Conservation (phyloP, 371 early-diverging fungal species). For the Apophysomyces variabilis region DNA sequence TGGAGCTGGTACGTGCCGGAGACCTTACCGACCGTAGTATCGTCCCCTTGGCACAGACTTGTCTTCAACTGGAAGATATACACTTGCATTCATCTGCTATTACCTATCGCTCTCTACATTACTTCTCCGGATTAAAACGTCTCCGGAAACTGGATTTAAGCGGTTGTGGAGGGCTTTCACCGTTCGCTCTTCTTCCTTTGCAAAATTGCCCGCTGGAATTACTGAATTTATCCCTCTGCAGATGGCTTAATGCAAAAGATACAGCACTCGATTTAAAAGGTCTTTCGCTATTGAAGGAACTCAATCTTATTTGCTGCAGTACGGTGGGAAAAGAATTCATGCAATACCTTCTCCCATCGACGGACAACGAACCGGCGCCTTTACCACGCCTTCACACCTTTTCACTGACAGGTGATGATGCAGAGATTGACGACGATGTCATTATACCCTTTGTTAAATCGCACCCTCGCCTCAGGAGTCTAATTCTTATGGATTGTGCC, state of each 20-base stretch:
- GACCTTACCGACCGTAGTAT: slow-evolving; percentile 45
- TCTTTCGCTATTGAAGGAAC: slow-evolving; percentile 30
- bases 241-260: slow-evolving; percentile 46
- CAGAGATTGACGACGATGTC: slow-evolving; percentile 32
- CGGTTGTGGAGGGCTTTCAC: slow-evolving; percentile 28
- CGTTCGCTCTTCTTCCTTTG: slow-evolving; percentile 42
- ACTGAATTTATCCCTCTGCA: slow-evolving; percentile 43
- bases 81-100: slow-evolving; percentile 30
- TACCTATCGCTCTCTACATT: slow-evolving; percentile 44
- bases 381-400: slow-evolving; percentile 38
- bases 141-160: slow-evolving; percentile 34
- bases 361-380: slow-evolving; percentile 9
- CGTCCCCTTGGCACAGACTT: slow-evolving; percentile 26
- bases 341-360: not conserved
- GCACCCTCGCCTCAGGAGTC: slow-evolving; percentile 30
- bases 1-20: slow-evolving; percentile 31
- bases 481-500: slow-evolving; percentile 42
- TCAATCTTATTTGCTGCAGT: slow-evolving; percentile 47
- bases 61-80: slow-evolving; percentile 33
- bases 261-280: slow-evolving; percentile 44
- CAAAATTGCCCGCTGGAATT: slow-evolving; percentile 35
- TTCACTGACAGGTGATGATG: slow-evolving; percentile 37
- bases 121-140: slow-evolving; percentile 26
- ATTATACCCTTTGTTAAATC: slow-evolving; percentile 41
- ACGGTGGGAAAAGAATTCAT: not conserved